phyloP scores from a whole-genome alignment of 305 asterid species.

The Andrographis paniculata region DNA sequence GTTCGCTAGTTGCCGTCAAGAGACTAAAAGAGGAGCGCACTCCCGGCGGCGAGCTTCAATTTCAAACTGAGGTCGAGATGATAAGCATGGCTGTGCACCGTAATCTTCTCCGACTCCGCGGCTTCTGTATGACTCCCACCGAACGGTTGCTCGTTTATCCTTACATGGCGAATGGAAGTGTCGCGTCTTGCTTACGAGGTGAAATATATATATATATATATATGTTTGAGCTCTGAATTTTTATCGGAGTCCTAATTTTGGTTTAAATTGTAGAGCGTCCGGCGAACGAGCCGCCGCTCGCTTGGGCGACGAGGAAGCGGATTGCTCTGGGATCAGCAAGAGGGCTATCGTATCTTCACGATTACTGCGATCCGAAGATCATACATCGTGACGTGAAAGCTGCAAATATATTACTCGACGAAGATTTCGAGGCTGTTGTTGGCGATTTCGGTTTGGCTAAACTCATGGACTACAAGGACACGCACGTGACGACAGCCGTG shows the following conservation, averaged over 20 bases:
- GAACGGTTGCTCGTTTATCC: conserved; percentile 58
- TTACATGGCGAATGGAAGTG: conserved; percentile 15
- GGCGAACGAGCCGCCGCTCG: conserved; percentile 29
- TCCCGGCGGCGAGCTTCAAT: background rate
- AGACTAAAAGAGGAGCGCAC: background rate
- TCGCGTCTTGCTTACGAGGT: conserved; percentile 54
- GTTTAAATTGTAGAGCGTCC: conserved; percentile 29
- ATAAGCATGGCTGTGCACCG: conserved; percentile 47
- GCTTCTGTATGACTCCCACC: conserved; percentile 53
- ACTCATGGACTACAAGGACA: conserved; percentile 19
- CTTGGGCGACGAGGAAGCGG: conserved; percentile 38
- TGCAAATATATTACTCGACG: conserved; percentile 41
- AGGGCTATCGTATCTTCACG: conserved; percentile 53
- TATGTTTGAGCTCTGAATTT: background rate
- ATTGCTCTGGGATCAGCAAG: conserved; percentile 45
- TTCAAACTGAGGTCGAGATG: conserved; percentile 24
- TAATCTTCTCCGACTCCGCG: conserved; percentile 46
- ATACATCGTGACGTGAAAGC: conserved; percentile 57
- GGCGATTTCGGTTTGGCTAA: conserved; percentile 56
- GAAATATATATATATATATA: too few relatives aligned
- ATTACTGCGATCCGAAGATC: conserved; percentile 47
- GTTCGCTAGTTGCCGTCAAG: background rate
- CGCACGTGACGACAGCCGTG: background rate
- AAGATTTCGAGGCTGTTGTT: conserved; percentile 55
- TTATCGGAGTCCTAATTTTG: background rate